phyloP scores from a whole-genome alignment of 2,329 filamentous ascomycete species.

The Paraphaeosphaeria minitans region DNA sequence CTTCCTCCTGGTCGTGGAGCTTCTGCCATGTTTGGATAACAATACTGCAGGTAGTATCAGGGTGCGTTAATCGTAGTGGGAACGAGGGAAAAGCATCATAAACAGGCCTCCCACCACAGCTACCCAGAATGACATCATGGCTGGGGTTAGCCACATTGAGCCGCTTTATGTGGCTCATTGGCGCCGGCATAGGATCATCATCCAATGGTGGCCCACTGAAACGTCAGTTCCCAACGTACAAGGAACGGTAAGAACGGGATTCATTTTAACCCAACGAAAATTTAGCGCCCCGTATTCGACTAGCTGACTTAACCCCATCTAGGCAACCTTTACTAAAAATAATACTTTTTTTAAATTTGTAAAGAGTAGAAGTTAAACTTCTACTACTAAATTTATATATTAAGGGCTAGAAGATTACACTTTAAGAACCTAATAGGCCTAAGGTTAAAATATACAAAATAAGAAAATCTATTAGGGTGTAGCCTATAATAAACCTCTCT shows the following conservation, averaged over 20 bases:
- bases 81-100: conserved; percentile 4
- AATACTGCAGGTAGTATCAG: background rate
- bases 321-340: no score
- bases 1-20: conserved; percentile 1
- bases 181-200: background rate
- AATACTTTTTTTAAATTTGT: no score
- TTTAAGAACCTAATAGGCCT: no score
- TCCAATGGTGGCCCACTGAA: background rate
- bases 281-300: no score
- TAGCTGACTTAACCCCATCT: no score
- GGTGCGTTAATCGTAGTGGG: background rate
- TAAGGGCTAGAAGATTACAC: no score
- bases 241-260: background rate
- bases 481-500: no score
- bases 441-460: no score
- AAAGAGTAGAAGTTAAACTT: no score
- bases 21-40: background rate
- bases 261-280: no score
- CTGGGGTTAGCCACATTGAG: background rate
- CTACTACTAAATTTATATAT: no score
- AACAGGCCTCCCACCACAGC: background rate
- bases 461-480: no score
- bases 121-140: conserved; percentile 5
- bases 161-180: conserved; percentile 5
- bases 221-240: background rate